Evolutionary conservation across 306 rosid genomes (phyloP), one percentile per base, ranked within the genome.

Genomic region (Gastrolobium bilobum): DNA sequence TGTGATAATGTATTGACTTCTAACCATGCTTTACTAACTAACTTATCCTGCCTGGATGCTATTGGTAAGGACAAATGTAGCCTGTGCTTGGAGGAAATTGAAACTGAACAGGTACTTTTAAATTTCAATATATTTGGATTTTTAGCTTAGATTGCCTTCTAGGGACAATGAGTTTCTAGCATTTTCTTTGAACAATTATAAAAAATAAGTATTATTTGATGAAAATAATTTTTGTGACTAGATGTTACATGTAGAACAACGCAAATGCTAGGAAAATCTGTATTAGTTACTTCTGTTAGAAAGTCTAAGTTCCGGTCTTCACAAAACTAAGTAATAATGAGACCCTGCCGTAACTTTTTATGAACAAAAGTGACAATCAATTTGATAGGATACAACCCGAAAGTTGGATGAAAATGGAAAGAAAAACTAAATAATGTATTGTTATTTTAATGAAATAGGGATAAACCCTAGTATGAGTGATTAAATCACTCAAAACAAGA

Each of bases 101-200:
- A 79, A 84, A 77, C 83, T 67, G 82, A 88, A 61, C 88, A 86
- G 97, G 98, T 94, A 73, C 39, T 35, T 75, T 43, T 30, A 3
- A 39, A 43, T 59, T 70, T 64, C 60, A 44, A 4, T 51, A 42
- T 47, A 53, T 69, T 47, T 78, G 68, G 51, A 47, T 62, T 68
- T 76, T 30, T 35, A 29, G 37, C 33, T 42, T 53, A 15, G 30
- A 43, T 15, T 42, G 26, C 48, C 29, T 68, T 74, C 29, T 35
- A 5, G 40, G 62, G 52, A 43, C 60, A 43, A 63, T 10, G n/a
- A 56, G 29, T 72, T 39, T 68, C 46, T 72, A 8, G 10, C 15
- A 44, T 10, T 58, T 75, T 43, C 26, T 63, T 54, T 68, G 50
- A 78, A 62, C 7, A 11, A 44, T 61, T 44, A 26, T 43, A 63